Base-by-base conservation (phyloP, 345 rosid genomes). In the Dipteronia sinensis region DNA sequence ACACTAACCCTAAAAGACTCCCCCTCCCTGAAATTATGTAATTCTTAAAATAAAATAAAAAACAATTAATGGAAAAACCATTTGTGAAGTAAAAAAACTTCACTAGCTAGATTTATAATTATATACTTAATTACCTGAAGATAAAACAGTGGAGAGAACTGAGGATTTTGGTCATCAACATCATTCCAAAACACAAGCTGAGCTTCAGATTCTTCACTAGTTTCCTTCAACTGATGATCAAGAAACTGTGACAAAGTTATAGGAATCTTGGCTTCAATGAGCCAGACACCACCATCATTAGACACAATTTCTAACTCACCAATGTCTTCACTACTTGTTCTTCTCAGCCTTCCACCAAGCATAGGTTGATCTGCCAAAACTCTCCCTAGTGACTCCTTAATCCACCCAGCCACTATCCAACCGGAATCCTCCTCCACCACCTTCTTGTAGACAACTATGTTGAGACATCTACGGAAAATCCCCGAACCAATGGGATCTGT, bases 171-270 rank as follows among this genome's bases (percentile, higher is more conserved):
- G 76, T 85, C 89, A 84, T 93, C 95, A 65, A 95, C 78, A 61
- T 95, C 92, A 79, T 83, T 91, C 98, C 98, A 91, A 62, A 82
- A 88, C 46, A 90, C 94, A 71, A 89, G 84, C 77, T 84, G 87
- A 65, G 85, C 76, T 81, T 95, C 95, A 4, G 72, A 81, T 13
- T 81, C 87, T 6, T 78, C 83, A 76, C 73, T 87, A 2, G 34
- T 29, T 56, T 79, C 79, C 7, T 82, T 70, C 77, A 79, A 29
- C 1, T 51, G 56, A 51, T 51, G 19, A 19, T 71, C 87, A 29
- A 91, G 77, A 85, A 91, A 93, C 69, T 89, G 89, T 27, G 81
- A 53, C 81, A 95, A 67, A 42, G 82, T 78, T 71, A 82, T 73
- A 42, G 73, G 69, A 38, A 87, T 80, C 77, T 29, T 88, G 2